Evolutionary conservation across 495 filamentous ascomycete genomes (phyloP), one percentile per base, ranked within the genome.

Genomic region (Aspergillus avenaceus): DNA sequence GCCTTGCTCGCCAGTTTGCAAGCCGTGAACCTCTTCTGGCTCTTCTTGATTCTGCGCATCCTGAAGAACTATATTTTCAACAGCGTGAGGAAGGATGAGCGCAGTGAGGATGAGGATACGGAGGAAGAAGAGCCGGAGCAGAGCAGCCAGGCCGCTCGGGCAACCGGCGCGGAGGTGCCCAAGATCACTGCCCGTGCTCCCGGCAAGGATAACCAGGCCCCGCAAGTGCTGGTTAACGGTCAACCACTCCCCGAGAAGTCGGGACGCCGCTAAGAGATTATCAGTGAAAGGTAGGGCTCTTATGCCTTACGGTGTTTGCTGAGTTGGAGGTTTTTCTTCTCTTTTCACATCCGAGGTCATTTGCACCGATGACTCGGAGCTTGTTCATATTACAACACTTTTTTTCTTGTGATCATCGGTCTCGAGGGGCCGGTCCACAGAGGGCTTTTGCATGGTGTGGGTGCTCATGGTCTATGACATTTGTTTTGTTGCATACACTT

Each of bases 11-110:
- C 84, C 37, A 78, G 77, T 62, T 68, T 95, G 49, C 90, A 95
- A 67, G 81, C 82, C 5, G 76, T 95, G 28, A 95, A 95, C 59
- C 62, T 95, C 41, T 91, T 95, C 72, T 95, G 90, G 90, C 71
- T 95, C 19, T 92, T 81, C 66, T 80, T 86, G 65, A 92, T 95
- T 52, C 62, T 90, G 24, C 81, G 84, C 56, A 87, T 95, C 50
- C 78, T 87, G 34, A 70, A 74, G 56, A 79, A 78, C 54, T 81
- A 81, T 51, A 58, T 81, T 31, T 73, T 81, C 55, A 70, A 60
- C 55, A 74, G 69, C 38, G 67, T 75, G 18, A 60, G 57, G 7
- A 69, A 78, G 49, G 82, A 85, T 50, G 75, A 78, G 43, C 65
- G 82, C 53, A 84, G 82, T 46, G 82, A 85, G n/a, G 74, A 83